Evolutionary conservation across 805 yeast species (phyloP).

Genomic region (Suhomyces faveliae): DNA sequence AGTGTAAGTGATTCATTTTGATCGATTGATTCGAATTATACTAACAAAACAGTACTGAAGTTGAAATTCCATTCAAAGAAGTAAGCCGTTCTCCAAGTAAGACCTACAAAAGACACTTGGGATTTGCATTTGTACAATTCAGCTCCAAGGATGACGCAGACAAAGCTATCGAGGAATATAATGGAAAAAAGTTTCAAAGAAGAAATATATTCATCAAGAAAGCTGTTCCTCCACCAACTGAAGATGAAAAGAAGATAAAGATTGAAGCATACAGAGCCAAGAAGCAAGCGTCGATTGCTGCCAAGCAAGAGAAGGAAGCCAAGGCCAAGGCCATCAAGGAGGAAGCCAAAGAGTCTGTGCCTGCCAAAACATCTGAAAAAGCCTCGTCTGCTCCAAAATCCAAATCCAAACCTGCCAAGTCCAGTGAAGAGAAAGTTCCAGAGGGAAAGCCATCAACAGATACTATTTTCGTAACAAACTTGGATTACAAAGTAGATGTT

Average conservation of each 20-base stretch:
- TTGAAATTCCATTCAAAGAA: slow-evolving; percentile 52
- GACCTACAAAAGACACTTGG: slow-evolving; percentile 45
- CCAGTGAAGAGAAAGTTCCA: slow-evolving; percentile 19
- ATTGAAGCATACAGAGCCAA: slow-evolving; percentile 33
- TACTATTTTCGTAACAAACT: slow-evolving; percentile 61
- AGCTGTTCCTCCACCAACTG: slow-evolving; percentile 54
- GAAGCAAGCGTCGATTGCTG: slow-evolving; percentile 10
- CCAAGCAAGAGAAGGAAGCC: slow-evolving; percentile 19
- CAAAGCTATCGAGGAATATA: slow-evolving; percentile 41
- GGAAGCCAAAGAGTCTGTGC: slow-evolving; percentile 15
- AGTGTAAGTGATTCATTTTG: slow-evolving; percentile 24
- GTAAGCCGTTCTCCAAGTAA: slow-evolving; percentile 31
- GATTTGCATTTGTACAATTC: slow-evolving; percentile 62
- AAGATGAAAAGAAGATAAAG: slow-evolving; percentile 41
- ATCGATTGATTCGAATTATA: slow-evolving; percentile 3
- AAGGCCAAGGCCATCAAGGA: slow-evolving; percentile 18
- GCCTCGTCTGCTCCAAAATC: not conserved
- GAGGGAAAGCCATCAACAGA: slow-evolving; percentile 56
- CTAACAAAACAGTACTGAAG: slow-evolving; percentile 31
- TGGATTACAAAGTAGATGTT: slow-evolving; percentile 50
- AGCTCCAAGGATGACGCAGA: slow-evolving; percentile 44
- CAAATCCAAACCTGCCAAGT: slow-evolving; percentile 10
- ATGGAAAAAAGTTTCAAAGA: slow-evolving; percentile 44
- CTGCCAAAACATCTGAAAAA: slow-evolving; percentile 8
- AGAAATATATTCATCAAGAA: slow-evolving; percentile 50